phyloP scores from a whole-genome alignment of 805 yeast genomes.

The Candida sithepensis region DNA sequence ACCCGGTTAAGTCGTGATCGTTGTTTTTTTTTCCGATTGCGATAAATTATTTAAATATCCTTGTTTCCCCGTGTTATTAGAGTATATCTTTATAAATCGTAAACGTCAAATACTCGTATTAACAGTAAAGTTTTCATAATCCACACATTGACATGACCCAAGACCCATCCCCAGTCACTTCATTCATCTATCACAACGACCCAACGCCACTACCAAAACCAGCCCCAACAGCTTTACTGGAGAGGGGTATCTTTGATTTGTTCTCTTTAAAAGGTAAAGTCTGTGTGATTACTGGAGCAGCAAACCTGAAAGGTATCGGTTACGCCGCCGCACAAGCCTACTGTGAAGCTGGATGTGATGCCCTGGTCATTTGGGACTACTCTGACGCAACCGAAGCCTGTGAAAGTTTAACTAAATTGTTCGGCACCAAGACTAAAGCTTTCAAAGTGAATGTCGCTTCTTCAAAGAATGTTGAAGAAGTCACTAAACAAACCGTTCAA shows the following conservation, averaged over 20 bases:
- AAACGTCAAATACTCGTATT: too few relatives aligned
- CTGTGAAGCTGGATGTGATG: slow-evolving; percentile 83
- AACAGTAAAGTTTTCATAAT: too few relatives aligned
- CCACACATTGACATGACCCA: slow-evolving; percentile 16
- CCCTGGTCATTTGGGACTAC: slow-evolving; percentile 47
- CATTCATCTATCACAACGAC: slow-evolving; percentile 21
- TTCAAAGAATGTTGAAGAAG: slow-evolving; percentile 31
- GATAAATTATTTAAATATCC: not conserved
- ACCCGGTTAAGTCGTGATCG: too few relatives aligned
- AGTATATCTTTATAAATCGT: too few relatives aligned
- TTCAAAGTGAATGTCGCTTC: slow-evolving; percentile 37
- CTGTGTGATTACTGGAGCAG: slow-evolving; percentile 82
- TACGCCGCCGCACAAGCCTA: slow-evolving; percentile 76
- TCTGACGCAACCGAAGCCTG: slow-evolving; percentile 22
- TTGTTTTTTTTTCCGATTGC: not conserved
- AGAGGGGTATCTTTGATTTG: slow-evolving; percentile 40
- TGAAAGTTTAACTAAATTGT: slow-evolving; percentile 21
- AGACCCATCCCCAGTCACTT: slow-evolving; percentile 21
- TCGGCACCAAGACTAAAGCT: slow-evolving; percentile 22
- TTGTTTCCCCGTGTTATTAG: not conserved
- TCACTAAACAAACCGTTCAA: slow-evolving; percentile 28
- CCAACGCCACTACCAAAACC: slow-evolving; percentile 27
- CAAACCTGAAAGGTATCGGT: slow-evolving; percentile 67
- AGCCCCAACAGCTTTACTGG: slow-evolving; percentile 21
- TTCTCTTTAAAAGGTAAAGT: slow-evolving; percentile 79